Percentiles rank a stretch among this genome's conserved stretches.
Conservation (phyloP, 495 filamentous ascomycete species). For the Tuber melanosporum region DNA sequence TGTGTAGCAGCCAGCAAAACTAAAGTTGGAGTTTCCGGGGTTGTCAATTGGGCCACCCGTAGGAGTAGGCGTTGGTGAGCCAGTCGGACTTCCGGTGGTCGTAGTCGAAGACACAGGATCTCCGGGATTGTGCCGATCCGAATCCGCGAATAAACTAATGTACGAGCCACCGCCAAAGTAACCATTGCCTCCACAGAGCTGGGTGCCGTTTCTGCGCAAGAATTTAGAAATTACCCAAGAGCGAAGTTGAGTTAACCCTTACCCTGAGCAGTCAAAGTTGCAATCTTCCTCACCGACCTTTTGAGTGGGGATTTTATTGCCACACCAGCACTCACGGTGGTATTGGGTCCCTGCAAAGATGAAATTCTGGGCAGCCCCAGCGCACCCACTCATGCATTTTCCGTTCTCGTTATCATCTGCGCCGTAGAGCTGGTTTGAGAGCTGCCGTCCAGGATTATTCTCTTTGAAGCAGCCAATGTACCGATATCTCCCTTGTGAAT, state of each 20-base stretch:
- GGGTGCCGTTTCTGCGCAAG: slow-evolving; percentile 21
- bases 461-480: slow-evolving; percentile 47
- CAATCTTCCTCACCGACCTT: slow-evolving; percentile 43
- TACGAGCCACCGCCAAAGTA: slow-evolving; percentile 41
- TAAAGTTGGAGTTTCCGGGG: slow-evolving; percentile 19
- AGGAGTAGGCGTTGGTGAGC: slow-evolving; percentile 16
- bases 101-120: slow-evolving; percentile 13
- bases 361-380: slow-evolving; percentile 38
- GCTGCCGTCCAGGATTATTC: slow-evolving; percentile 45
- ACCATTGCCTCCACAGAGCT: slow-evolving; percentile 45
- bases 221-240: slow-evolving; percentile 5
- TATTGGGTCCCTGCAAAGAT: slow-evolving; percentile 51
- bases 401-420: slow-evolving; percentile 43
- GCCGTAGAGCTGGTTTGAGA: slow-evolving; percentile 43
- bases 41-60: slow-evolving; percentile 10
- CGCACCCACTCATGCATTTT: slow-evolving; percentile 45
- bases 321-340: slow-evolving; percentile 51
- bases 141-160: slow-evolving; percentile 43
- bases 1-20: slow-evolving; percentile 37
- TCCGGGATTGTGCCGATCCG: slow-evolving; percentile 18
- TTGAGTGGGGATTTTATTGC: slow-evolving; percentile 36
- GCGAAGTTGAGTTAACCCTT: slow-evolving; percentile 9
- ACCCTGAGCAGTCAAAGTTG: slow-evolving; percentile 44
- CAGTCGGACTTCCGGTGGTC: neutral
- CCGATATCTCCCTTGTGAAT: slow-evolving; percentile 43